A percentile compares a stretch with the other conserved stretches of the same genome.
phyloP scores from a whole-genome alignment of 2,329 filamentous ascomycete species.

The Aspergillus chevalieri region DNA sequence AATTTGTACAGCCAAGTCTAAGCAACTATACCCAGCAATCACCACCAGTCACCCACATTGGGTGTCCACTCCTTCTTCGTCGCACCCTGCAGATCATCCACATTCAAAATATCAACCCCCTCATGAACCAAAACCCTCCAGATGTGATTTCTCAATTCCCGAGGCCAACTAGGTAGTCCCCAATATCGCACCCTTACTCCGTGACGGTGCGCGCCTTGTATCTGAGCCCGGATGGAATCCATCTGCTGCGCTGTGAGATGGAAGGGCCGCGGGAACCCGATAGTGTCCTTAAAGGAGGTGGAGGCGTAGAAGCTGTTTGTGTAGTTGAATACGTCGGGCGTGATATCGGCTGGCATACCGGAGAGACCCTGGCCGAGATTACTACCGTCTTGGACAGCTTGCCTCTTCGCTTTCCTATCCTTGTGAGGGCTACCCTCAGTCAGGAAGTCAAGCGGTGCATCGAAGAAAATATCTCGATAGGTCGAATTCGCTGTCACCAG shows the following conservation, averaged over 20 bases:
- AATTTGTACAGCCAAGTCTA: background rate
- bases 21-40: conserved; percentile 1
- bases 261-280: conserved; percentile 48
- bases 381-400: conserved; percentile 5
- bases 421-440: conserved; percentile 13
- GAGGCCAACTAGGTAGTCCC: conserved; percentile 52
- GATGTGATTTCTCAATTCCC: conserved; percentile 47
- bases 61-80: conserved; percentile 44
- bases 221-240: conserved; percentile 45
- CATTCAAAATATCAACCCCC: conserved; percentile 53
- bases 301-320: conserved; percentile 55
- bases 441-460: conserved; percentile 44
- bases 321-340: conserved; percentile 39
- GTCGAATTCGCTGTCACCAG: conserved; percentile 41
- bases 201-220: conserved; percentile 45
- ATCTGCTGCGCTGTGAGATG: conserved; percentile 43
- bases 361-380: conserved; percentile 43
- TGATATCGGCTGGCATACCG: conserved; percentile 31
- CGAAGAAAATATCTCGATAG: conserved; percentile 52
- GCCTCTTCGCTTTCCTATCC: background rate
- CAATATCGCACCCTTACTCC: conserved; percentile 55
- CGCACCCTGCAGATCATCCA: conserved; percentile 50
- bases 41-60: conserved; percentile 30
- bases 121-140: conserved; percentile 51
- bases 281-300: conserved; percentile 44